Evolutionary conservation across 768 basidiomycete genomes (phyloP).

Genomic region (Rhizopogon sp.): DNA sequence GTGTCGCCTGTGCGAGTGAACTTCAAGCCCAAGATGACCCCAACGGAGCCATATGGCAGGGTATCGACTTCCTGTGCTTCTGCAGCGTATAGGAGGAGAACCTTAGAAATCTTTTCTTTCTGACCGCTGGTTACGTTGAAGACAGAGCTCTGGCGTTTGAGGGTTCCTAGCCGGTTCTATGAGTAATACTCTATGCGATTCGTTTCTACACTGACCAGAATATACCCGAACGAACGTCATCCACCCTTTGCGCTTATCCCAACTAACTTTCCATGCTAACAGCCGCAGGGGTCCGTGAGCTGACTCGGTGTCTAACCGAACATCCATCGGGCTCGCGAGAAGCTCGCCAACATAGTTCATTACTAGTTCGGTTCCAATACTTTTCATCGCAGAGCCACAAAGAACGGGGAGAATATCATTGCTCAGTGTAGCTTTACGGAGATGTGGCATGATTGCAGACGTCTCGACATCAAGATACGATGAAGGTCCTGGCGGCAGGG

Average conservation of each 20-base stretch:
- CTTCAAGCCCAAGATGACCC: slow-evolving; percentile 78
- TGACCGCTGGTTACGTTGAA: slow-evolving; percentile 64
- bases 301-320: slow-evolving; percentile 40
- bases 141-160: slow-evolving; percentile 57
- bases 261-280: slow-evolving; percentile 85
- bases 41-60: slow-evolving; percentile 78
- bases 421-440: slow-evolving; percentile 62
- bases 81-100: slow-evolving; percentile 75
- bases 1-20: slow-evolving; percentile 88
- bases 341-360: slow-evolving; percentile 82
- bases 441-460: slow-evolving; percentile 49
- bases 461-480: slow-evolving; percentile 61
- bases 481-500: slow-evolving; percentile 48
- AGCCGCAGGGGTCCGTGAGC: slow-evolving; percentile 49
- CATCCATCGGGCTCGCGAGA: slow-evolving; percentile 72
- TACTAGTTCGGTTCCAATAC: slow-evolving; percentile 76
- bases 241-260: slow-evolving; percentile 83
- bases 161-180: slow-evolving; percentile 38
- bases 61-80: slow-evolving; percentile 72
- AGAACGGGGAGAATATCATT: slow-evolving; percentile 73
- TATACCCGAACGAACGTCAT: slow-evolving; percentile 92
- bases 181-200: neutral
- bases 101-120: slow-evolving; percentile 69
- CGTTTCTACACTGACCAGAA: slow-evolving; percentile 49
- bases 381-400: slow-evolving; percentile 77